A percentile compares a stretch with the other conserved stretches of the same genome.
These are phyloP conservation scores for Penicillium sp. DNA, from an alignment of 2,329 filamentous ascomycete genomes.

Conservation along the genomic window DNA sequence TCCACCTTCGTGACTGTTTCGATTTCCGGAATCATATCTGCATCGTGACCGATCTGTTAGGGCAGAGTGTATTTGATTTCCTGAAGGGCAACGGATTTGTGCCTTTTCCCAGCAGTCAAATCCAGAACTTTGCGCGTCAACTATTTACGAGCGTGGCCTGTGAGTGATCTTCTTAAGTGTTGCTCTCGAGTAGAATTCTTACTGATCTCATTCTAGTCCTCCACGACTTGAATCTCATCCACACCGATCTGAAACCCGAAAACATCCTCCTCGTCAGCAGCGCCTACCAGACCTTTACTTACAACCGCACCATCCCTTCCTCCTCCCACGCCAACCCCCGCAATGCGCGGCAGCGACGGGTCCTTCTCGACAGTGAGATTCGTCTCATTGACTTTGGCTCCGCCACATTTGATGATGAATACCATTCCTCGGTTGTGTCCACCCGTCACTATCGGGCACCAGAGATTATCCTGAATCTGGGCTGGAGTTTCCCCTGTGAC, in stretches of 20 bases:
- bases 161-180: conserved; percentile 55
- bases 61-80: conserved; percentile 98
- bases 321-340: conserved; percentile 61
- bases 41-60: conserved; percentile 74
- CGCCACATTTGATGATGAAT: conserved; percentile 68
- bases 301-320: conserved; percentile 67
- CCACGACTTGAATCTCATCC: conserved; percentile 95
- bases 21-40: conserved; percentile 98
- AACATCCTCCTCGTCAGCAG: conserved; percentile 68
- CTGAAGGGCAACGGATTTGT: conserved; percentile 94
- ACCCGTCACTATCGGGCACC: conserved; percentile 68
- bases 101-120: conserved; percentile 97
- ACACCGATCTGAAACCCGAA: conserved; percentile 75
- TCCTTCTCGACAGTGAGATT: conserved; percentile 66
- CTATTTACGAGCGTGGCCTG: conserved; percentile 98
- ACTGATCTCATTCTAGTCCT: conserved; percentile 64
- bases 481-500: conserved; percentile 69
- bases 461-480: conserved; percentile 67
- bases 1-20: conserved; percentile 94
- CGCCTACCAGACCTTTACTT: conserved; percentile 68
- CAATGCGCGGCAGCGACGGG: conserved; percentile 62
- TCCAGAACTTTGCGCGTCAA: conserved; percentile 94
- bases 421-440: conserved; percentile 68
- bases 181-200: conserved; percentile 5
- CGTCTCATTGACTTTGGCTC: conserved; percentile 69